These are phyloP conservation scores for Umbellularia californica DNA, from an alignment of 164 flowering plant genomes.

Conservation along the genomic window DNA sequence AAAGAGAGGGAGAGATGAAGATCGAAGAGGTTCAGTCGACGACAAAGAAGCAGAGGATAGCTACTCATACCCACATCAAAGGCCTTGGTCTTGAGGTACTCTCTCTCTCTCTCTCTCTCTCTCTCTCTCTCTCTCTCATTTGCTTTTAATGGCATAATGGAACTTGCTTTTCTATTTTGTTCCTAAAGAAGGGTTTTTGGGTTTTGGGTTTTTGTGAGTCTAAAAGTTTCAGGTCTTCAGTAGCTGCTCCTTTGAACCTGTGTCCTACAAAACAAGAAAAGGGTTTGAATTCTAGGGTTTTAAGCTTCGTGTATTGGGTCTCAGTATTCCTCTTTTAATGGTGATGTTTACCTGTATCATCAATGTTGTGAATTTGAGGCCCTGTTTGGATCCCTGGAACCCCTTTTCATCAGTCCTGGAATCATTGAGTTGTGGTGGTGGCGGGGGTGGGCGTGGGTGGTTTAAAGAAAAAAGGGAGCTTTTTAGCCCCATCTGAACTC, in stretches of 20 bases:
- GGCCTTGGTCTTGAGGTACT: constrained; percentile 94
- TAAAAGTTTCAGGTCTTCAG: background rate
- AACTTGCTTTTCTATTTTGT: background rate
- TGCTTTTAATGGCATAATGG: background rate
- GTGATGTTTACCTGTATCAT: background rate
- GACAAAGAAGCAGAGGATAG: constrained; percentile 81
- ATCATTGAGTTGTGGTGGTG: too few relatives aligned
- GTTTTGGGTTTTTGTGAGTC: background rate
- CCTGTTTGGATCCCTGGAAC: background rate
- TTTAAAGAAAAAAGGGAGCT: too few relatives aligned
- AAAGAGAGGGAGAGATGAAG: constrained; percentile 35
- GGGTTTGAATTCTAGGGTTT: background rate
- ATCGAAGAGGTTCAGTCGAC: constrained; percentile 93
- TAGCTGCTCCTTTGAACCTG: background rate
- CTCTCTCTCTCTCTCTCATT: constrained; percentile 1
- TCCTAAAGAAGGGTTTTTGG: background rate
- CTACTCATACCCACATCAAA: constrained; percentile 95
- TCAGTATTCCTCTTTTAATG: background rate
- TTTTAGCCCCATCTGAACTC: too few relatives aligned
- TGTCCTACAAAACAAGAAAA: too few relatives aligned
- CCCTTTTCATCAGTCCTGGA: too few relatives aligned
- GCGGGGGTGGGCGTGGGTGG: too few relatives aligned
- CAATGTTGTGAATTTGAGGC: background rate
- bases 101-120: constrained; percentile 5
- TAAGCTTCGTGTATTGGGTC: background rate